Conservation (phyloP, 495 filamentous ascomycete genomes). For the Platismatia glauca region DNA sequence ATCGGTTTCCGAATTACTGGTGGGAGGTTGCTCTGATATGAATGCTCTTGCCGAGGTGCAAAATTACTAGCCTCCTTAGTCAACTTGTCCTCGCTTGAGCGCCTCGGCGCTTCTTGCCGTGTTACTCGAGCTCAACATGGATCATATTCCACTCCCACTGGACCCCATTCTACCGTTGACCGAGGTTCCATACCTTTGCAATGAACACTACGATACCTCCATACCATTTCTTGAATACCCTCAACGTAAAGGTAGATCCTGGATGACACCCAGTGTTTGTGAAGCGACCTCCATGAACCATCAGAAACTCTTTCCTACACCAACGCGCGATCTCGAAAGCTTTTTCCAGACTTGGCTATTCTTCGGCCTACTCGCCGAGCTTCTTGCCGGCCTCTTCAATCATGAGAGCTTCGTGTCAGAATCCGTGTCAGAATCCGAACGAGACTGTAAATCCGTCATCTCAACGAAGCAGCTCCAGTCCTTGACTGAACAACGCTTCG, state of each 20-base stretch:
- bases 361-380: conserved; percentile 8
- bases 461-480: conserved; percentile 1
- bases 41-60: too few relatives aligned
- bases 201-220: conserved; percentile 5
- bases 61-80: too few relatives aligned
- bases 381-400: conserved; percentile 1
- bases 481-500: not conserved
- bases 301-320: not conserved
- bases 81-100: too few relatives aligned
- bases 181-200: conserved; percentile 9
- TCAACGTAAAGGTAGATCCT: conserved; percentile 2
- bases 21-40: too few relatives aligned
- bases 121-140: not conserved
- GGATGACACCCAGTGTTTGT: not conserved
- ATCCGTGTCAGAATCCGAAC: not conserved
- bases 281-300: not conserved
- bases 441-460: not conserved
- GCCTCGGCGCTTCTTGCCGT: not conserved
- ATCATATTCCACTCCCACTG: conserved; percentile 8
- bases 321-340: conserved; percentile 1
- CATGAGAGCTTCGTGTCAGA: not conserved
- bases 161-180: conserved; percentile 5
- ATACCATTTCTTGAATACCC: conserved; percentile 12
- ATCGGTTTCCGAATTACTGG: too few relatives aligned
- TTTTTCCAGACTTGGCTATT: conserved; percentile 13